Evolutionary conservation across 768 basidiomycete genomes (phyloP), one percentile per base, ranked within the genome.

Genomic region (Phylloporus scabripes): DNA sequence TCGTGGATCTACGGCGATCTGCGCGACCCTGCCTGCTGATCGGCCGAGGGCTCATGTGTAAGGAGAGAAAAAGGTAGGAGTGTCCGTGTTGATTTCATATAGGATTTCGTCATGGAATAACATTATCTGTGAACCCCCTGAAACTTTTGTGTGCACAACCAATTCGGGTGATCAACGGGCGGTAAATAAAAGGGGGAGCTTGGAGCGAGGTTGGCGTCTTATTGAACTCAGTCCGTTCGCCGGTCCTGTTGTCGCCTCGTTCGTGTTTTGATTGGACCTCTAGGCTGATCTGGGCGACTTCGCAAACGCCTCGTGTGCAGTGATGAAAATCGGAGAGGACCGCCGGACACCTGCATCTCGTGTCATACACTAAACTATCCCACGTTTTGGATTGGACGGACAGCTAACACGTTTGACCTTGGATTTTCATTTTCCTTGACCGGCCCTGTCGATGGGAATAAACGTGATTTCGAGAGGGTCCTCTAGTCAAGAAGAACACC

Each of bases 221-320:
- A 24, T 41, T 24, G 15, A 23, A 4, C 23, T 24, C 7, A 5
- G 1, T 23, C 38, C 12, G 38, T 39, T 39, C 10, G 18, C 36
- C 36, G 39, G 23, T 26, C 14, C 21, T 10, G 7, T 26, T 9
- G 40, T 26, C 23, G 3, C 24, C 7, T 4, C 23, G 40, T 28
- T 40, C 40, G 24, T 28, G 24, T 41, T 17, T 26, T n/a, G 24
- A 24, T 17, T 12, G 31, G 18, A 21, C 18, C 31, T 5, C 11
- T 46, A 26, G 34, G 32, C 39, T 34, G 38, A 32, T 48, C 53
- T 50, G 49, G 52, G 14, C 61, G 44, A 46, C 58, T 51, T 61
- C 55, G 32, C 55, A 63, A 63, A 24, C 4, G 20, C 61, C 60
- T 53, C 60, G 51, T 61, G 61, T 45, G 40, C 24, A 32, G 17